Conservation (phyloP, 257 asterid species). For the Agastache rugosa region DNA sequence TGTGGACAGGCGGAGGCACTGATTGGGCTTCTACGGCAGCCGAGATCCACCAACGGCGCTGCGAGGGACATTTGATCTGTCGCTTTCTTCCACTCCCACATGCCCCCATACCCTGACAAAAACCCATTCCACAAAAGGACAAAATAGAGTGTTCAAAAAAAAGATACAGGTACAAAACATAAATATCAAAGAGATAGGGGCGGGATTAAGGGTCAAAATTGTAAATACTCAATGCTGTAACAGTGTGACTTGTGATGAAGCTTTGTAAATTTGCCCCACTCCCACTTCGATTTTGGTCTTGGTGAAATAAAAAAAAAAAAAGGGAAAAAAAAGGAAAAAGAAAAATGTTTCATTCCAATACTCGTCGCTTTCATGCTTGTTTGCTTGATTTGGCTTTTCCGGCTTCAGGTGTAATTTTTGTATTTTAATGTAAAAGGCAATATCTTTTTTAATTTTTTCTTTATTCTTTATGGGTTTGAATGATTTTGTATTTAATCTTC, state of each 20-base stretch:
- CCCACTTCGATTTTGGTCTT: conserved; percentile 34
- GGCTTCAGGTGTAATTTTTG: neutral
- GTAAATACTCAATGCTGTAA: conserved; percentile 39
- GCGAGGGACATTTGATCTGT: conserved; percentile 57
- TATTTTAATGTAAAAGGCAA: neutral
- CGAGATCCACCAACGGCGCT: conserved; percentile 77
- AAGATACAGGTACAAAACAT: neutral
- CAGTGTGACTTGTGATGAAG: conserved; percentile 27
- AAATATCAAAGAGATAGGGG: conserved; percentile 1
- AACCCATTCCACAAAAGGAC: conserved; percentile 2
- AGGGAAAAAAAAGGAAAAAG: neutral
- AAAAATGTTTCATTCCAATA: neutral
- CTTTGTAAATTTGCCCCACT: conserved; percentile 41
- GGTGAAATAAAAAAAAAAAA: neutral
- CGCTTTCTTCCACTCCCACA: conserved; percentile 46
- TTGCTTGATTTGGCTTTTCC: neutral
- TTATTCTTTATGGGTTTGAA: neutral
- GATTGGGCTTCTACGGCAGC: conserved; percentile 84
- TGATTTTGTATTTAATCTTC: neutral
- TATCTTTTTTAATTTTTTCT: neutral
- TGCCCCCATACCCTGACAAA: conserved; percentile 30
- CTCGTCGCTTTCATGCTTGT: neutral
- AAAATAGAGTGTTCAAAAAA: neutral
- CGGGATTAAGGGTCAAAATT: conserved; percentile 25
- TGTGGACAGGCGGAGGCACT: conserved; percentile 84